phyloP scores from a whole-genome alignment of 805 yeast genomes.

The Yamadazyma akitaensis region DNA sequence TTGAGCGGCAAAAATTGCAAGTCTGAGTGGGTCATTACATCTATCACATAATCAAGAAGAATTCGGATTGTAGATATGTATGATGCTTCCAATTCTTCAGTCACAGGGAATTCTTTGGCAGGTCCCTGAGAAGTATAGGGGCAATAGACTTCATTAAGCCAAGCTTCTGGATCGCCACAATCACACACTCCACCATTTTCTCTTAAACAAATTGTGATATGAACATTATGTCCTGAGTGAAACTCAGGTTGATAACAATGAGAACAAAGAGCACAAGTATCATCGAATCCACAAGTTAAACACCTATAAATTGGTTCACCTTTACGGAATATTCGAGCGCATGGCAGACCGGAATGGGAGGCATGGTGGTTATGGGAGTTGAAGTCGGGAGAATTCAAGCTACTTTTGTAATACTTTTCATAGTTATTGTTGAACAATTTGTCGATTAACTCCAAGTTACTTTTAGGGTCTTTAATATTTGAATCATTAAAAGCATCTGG shows the following conservation, averaged over 20 bases:
- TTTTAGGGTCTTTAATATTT: constrained; percentile 3
- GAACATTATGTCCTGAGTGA: constrained; percentile 72
- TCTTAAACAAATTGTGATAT: constrained; percentile 58
- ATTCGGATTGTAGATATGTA: constrained; percentile 42
- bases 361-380: constrained; percentile 29
- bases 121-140: constrained; percentile 21
- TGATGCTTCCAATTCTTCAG: constrained; percentile 40
- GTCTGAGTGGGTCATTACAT: constrained; percentile 52
- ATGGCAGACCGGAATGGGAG: constrained; percentile 63
- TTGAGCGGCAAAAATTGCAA: constrained; percentile 33
- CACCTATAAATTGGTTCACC: constrained; percentile 86
- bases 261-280: constrained; percentile 79
- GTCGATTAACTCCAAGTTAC: constrained; percentile 18
- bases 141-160: constrained; percentile 57
- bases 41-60: constrained; percentile 57
- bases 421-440: constrained; percentile 32
- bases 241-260: constrained; percentile 66
- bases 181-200: constrained; percentile 83
- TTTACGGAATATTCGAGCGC: constrained; percentile 65
- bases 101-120: constrained; percentile 23
- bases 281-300: constrained; percentile 72
- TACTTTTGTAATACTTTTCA: constrained; percentile 24
- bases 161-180: constrained; percentile 87
- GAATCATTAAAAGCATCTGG: constrained; percentile 20
- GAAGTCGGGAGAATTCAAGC: constrained; percentile 16